Conservation (phyloP, 2,329 filamentous ascomycete genomes). For the Alternaria angustiovoidea region DNA sequence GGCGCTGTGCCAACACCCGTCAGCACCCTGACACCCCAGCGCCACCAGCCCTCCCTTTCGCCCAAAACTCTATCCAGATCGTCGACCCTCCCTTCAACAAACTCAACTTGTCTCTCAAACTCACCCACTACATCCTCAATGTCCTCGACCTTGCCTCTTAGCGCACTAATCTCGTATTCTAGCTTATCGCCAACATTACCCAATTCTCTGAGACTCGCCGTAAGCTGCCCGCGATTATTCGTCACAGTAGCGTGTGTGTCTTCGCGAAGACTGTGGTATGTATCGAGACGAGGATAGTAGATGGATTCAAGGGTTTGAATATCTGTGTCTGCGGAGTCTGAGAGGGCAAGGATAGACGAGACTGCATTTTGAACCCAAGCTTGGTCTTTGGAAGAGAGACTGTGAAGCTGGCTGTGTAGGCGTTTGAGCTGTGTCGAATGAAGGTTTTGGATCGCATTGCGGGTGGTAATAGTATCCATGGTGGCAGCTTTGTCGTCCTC, state of each 20-base stretch:
- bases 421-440: conserved; percentile 53
- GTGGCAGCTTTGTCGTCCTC: neutral
- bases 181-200: conserved; percentile 83
- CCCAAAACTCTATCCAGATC: conserved; percentile 66
- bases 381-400: conserved; percentile 62
- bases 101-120: conserved; percentile 73
- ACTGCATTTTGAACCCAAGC: conserved; percentile 71
- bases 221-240: conserved; percentile 72
- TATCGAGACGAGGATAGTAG: conserved; percentile 74
- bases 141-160: conserved; percentile 83
- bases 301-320: conserved; percentile 72
- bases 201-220: conserved; percentile 77
- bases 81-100: conserved; percentile 55
- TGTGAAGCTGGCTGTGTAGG: conserved; percentile 69
- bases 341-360: conserved; percentile 64
- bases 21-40: conserved; percentile 34
- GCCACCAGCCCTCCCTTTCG: conserved; percentile 46
- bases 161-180: conserved; percentile 86
- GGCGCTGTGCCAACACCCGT: conserved; percentile 2
- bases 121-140: conserved; percentile 83
- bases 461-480: conserved; percentile 23
- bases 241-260: conserved; percentile 73
- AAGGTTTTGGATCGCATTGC: conserved; percentile 38
- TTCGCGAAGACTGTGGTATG: conserved; percentile 72
- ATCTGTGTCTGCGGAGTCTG: conserved; percentile 65